Percentiles rank a stretch among this genome's conserved stretches.
These are phyloP conservation scores for Podila verticillata DNA, from an alignment of 192 early-diverging fungal genomes.

Conservation along the genomic window DNA sequence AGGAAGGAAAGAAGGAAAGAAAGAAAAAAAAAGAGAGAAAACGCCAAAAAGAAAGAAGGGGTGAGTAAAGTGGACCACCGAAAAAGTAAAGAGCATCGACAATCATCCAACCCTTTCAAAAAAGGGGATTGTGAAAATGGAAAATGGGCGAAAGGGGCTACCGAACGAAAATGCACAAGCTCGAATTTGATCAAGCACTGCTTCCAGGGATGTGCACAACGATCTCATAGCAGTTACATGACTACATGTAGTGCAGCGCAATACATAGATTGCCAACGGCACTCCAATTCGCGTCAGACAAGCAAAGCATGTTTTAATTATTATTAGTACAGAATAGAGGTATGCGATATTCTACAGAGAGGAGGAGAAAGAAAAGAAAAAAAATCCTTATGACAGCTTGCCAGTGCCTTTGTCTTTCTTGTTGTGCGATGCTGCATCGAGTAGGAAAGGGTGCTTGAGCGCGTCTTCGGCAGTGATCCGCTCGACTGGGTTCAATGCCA, in stretches of 20 bases:
- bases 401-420: not conserved
- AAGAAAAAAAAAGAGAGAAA: not conserved
- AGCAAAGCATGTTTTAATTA: not conserved
- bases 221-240: too few species aligned
- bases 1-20: not conserved
- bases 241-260: too few species aligned
- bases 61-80: constrained; percentile 8
- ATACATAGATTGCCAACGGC: too few species aligned
- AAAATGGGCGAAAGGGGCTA: too few species aligned
- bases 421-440: not conserved
- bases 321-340: not conserved
- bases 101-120: not conserved
- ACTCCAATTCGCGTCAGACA: too few species aligned
- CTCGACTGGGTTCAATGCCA: constrained; percentile 65
- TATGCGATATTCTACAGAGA: too few species aligned
- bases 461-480: constrained; percentile 85
- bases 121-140: too few species aligned
- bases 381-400: not conserved
- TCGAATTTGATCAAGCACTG: too few species aligned
- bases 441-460: constrained; percentile 79
- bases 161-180: too few species aligned
- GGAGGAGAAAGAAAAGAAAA: not conserved
- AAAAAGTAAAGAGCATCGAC: not conserved
- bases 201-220: too few species aligned
- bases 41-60: not conserved